Percentiles rank a stretch among this genome's conserved stretches.
Conservation (phyloP, 2,329 filamentous ascomycete species). For the Colletotrichum falcatum region DNA sequence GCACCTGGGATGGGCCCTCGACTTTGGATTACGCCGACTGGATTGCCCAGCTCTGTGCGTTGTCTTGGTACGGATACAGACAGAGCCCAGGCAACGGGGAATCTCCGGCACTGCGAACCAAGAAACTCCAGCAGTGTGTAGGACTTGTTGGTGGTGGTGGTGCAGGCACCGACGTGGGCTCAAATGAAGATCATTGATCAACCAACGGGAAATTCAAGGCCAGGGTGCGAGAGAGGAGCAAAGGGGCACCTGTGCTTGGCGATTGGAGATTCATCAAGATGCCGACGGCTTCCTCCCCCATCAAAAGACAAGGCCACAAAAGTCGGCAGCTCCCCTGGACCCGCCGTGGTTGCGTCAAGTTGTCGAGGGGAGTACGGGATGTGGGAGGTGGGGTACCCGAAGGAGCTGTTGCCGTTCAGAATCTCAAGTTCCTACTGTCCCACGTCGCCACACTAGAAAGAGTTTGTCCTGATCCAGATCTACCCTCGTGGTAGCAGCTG, state of each 20-base stretch:
- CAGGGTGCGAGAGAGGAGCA: neutral
- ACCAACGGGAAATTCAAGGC: constrained; percentile 19
- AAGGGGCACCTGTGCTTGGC: neutral
- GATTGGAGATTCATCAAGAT: neutral
- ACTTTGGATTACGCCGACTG: constrained; percentile 20
- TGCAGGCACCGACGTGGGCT: constrained; percentile 11
- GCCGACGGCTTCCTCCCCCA: constrained; percentile 9
- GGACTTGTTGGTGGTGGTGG: too few relatives aligned
- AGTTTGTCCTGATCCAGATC: constrained; percentile 17
- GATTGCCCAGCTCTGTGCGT: too few relatives aligned
- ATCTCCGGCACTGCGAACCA: too few relatives aligned
- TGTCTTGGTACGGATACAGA: too few relatives aligned
- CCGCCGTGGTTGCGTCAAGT: constrained; percentile 16
- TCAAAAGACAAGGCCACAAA: neutral
- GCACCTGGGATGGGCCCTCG: constrained; percentile 26
- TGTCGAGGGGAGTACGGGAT: constrained; percentile 15
- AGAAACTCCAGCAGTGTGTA: too few relatives aligned
- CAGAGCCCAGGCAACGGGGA: too few relatives aligned
- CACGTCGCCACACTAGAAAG: neutral
- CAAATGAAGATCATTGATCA: neutral
- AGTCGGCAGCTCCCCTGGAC: neutral
- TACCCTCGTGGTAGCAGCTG: neutral
- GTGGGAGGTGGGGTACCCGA: constrained; percentile 27
- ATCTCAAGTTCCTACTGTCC: constrained; percentile 21
- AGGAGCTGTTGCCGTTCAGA: neutral